Evolutionary conservation across 2,329 filamentous ascomycete species (phyloP).

Genomic region (Aspergillus texensis): DNA sequence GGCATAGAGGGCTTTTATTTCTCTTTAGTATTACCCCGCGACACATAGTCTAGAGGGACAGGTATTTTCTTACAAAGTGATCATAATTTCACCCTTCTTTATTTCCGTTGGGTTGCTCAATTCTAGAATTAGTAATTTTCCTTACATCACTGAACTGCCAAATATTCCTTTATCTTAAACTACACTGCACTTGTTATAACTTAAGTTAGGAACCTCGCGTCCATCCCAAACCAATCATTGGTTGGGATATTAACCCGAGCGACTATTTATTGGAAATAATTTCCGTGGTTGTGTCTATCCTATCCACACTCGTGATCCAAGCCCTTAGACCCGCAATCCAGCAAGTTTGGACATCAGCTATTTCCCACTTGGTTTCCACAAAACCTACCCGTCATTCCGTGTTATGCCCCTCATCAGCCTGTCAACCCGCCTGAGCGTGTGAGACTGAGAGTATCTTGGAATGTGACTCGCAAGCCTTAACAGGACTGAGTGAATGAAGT

Average conservation of each 20-base stretch:
- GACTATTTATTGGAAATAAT: background rate
- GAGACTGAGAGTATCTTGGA: background rate
- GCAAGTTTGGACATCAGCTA: background rate
- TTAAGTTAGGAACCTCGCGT: background rate
- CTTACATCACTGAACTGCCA: background rate
- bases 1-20: background rate
- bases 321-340: background rate
- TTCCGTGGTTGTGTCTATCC: background rate
- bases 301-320: background rate
- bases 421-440: background rate
- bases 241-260: background rate
- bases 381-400: background rate
- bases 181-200: background rate
- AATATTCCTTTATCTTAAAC: background rate
- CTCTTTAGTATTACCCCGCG: background rate
- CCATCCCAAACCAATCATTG: background rate
- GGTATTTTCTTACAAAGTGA: background rate
- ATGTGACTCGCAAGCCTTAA: background rate
- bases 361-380: background rate
- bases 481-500: background rate
- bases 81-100: no score
- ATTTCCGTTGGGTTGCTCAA: no score
- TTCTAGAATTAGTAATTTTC: background rate
- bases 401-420: background rate
- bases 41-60: background rate